Conservation (phyloP, 192 early-diverging fungal genomes). For the Coemansia sp. region DNA sequence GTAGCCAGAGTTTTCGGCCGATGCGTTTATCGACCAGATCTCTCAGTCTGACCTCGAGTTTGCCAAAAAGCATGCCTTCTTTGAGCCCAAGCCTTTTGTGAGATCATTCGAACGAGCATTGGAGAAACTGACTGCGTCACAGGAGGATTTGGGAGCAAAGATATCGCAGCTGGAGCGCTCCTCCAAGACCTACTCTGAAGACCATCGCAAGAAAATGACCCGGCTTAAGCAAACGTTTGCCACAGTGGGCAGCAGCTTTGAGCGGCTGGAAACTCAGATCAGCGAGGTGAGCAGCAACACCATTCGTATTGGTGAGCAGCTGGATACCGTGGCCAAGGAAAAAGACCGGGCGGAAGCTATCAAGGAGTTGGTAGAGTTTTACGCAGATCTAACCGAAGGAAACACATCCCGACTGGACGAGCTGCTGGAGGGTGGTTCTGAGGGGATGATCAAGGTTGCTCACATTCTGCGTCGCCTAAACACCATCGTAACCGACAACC, state of each 20-base stretch:
- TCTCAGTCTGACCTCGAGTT: slow-evolving; percentile 50
- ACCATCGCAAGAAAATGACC: slow-evolving; percentile 70
- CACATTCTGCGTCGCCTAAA: slow-evolving; percentile 79
- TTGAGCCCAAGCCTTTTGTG: slow-evolving; percentile 92
- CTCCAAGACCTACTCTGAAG: slow-evolving; percentile 66
- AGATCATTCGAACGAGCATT: slow-evolving; percentile 82
- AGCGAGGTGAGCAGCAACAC: slow-evolving; percentile 93
- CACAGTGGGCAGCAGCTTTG: slow-evolving; percentile 84
- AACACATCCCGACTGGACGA: slow-evolving; percentile 69
- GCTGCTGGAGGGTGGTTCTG: slow-evolving; percentile 67
- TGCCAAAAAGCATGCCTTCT: slow-evolving; percentile 53
- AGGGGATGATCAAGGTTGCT: slow-evolving; percentile 87
- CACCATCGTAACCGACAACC: slow-evolving; percentile 57
- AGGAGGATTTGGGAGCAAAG: slow-evolving; percentile 71
- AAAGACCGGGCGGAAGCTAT: slow-evolving; percentile 81
- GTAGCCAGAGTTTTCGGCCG: slow-evolving; percentile 54
- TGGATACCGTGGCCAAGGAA: slow-evolving; percentile 94
- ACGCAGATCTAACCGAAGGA: slow-evolving; percentile 85
- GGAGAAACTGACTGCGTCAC: slow-evolving; percentile 76
- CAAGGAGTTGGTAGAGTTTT: slow-evolving; percentile 88
- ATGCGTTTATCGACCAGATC: slow-evolving; percentile 58
- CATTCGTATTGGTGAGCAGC: slow-evolving; percentile 95
- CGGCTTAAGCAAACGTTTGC: slow-evolving; percentile 80
- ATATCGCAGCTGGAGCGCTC: slow-evolving; percentile 83
- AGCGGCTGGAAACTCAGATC: slow-evolving; percentile 81